Evolutionary conservation across 768 basidiomycete genomes (phyloP), one percentile per base, ranked within the genome.

Genomic region (Boletus sp.): DNA sequence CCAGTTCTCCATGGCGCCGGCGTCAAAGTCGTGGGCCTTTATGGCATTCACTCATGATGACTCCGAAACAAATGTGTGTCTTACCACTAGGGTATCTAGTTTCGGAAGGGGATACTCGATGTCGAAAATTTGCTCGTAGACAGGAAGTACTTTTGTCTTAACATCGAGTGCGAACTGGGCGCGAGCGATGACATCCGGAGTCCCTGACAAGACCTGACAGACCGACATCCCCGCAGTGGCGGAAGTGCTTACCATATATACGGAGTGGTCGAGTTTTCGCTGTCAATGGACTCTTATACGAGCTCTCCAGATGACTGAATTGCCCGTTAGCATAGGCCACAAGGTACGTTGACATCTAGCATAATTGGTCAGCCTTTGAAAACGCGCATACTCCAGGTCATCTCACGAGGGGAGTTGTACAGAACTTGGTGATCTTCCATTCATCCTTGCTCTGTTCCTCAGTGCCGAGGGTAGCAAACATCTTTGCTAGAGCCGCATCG

Each of bases 1-100:
- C 90, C 90, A 93, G 69, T 93, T 94, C 72, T 97, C 95, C 94
- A 95, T 94, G 5, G 88, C 88, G 54, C 86, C 90, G 32, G 88
- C 86, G 65, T 96, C 93, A 61, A 97, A 97, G 67, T 97, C 94
- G 49, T 81, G 82, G 5, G 85, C 93, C 80, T 83, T 68, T 30
- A 49, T 25, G 39, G 35, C 3, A 41, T 53, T 45, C 40, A 46
- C 7, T 29, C 1, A 34, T 40, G 27, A 23, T 25, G 27, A 17
- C 6, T 34, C n/a, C 13, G 38, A 51, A 19, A 39, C 33, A 30
- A 50, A 37, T 17, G 25, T 15, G 13, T 30, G 21, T 71, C 83
- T 54, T 67, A 84, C 87, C 53, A 93, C 90, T 14, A 98, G 78
- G 2, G 94, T 95, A 66, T 98, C 96, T 41, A 98, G 80, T 75